phyloP scores from a whole-genome alignment of 306 rosid genomes.

The Biancaea sappan region DNA sequence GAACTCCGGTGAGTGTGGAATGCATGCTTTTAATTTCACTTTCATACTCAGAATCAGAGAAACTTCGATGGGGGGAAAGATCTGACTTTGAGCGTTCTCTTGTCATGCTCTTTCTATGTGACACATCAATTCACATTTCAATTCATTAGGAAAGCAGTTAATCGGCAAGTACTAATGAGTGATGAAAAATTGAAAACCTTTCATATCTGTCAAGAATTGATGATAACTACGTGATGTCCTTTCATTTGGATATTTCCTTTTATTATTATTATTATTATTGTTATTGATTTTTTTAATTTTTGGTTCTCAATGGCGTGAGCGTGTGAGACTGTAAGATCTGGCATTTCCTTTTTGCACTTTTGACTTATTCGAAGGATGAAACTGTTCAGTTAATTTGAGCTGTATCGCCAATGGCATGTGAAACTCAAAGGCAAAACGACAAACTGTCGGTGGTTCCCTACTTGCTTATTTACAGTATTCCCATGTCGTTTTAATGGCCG shows the following conservation, averaged over 20 bases:
- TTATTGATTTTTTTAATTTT: no score
- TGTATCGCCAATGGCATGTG: conserved; percentile 52
- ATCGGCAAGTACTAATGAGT: conserved; percentile 39
- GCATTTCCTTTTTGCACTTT: conserved; percentile 24
- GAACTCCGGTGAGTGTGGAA: neutral
- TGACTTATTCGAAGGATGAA: conserved; percentile 28
- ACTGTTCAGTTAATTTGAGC: conserved; percentile 45
- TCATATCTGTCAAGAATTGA: conserved; percentile 55
- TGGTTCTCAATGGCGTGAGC: conserved; percentile 25
- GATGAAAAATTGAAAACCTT: conserved; percentile 42
- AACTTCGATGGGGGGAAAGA: neutral
- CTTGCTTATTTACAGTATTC: conserved; percentile 43
- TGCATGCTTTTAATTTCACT: no score
- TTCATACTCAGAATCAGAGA: conserved; percentile 13
- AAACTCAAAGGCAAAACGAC: conserved; percentile 43
- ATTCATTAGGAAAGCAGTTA: conserved; percentile 36
- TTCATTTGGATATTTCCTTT: conserved; percentile 30
- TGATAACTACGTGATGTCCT: conserved; percentile 21
- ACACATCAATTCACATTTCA: conserved; percentile 30
- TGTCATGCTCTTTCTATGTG: neutral
- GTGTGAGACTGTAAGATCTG: conserved; percentile 41
- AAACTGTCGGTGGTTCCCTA: conserved; percentile 60
- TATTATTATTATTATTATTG: no score
- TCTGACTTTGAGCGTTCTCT: conserved; percentile 3
- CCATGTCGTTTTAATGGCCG: conserved; percentile 37